Percentiles rank a stretch among this genome's conserved stretches.
These are phyloP conservation scores for Triglochin maritima DNA, from an alignment of 106 monocot genomes.

Conservation along the genomic window DNA sequence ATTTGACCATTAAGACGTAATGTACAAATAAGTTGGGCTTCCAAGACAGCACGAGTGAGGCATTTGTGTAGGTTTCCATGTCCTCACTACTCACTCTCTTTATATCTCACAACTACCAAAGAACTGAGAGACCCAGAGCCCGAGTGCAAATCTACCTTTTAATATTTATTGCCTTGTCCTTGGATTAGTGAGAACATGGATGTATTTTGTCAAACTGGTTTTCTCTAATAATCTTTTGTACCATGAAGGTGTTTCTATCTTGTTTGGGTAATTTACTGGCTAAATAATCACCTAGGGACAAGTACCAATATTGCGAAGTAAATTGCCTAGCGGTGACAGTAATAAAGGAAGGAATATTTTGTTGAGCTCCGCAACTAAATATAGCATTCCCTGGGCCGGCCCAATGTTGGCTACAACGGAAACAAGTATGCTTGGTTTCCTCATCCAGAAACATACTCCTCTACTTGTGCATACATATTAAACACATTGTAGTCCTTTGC, in stretches of 20 bases:
- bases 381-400: too few species aligned
- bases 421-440: too few species aligned
- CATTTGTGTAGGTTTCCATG: not conserved
- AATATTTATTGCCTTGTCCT: not conserved
- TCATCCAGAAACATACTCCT: too few species aligned
- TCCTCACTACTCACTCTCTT: not conserved
- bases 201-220: not conserved
- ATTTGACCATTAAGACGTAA: not conserved
- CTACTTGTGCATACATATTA: too few species aligned
- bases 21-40: not conserved
- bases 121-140: not conserved
- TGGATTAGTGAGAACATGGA: not conserved
- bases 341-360: too few species aligned
- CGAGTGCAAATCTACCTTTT: not conserved
- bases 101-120: not conserved
- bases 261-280: not conserved
- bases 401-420: too few species aligned
- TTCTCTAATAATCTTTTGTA: too few species aligned
- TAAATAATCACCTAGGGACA: too few species aligned
- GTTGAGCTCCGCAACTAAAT: too few species aligned
- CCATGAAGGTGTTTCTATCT: not conserved
- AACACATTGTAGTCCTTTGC: too few species aligned
- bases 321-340: too few species aligned
- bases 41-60: slow-evolving; percentile 9
- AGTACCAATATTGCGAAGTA: too few species aligned